Base-by-base conservation (phyloP, 441 rosid species). In the Biscutella laevigata region DNA sequence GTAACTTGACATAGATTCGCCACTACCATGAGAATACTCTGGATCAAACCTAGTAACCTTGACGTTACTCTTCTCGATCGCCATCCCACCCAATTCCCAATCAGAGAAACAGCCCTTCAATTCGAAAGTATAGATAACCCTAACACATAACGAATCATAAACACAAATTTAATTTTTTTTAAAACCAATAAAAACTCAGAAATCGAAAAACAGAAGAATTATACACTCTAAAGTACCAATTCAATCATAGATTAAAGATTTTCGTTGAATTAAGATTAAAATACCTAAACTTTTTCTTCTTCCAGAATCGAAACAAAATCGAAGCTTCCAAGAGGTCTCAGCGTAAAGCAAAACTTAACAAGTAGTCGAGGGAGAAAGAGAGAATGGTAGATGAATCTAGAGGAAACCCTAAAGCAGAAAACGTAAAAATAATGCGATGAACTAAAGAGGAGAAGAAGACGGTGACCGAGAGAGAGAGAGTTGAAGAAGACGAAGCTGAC, bases 11-110 rank as follows among this genome's bases (percentile, higher is more conserved):
- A 78, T 68, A 46, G 74, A 71, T 55, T 79, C 97, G 69, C 77
- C 68, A 74, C 96, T 89, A 49, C 69, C 79, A 10, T 83, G 95
- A 7, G 95, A 94, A 71, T 82, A 71, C 66, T 83, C 91, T 59
- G 88, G 71, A 73, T 83, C 95, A 55, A 89, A 80, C 77, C 88
- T 77, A 20, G 89, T 72, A 32, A 72, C 78, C 77, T 78, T 89
- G 58, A 81, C 83, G 67, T 65, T 77, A 60, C 83, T 86, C 91
- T 94, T 89, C 86, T 94, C 97, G 69, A 89, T 89, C 59, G 97
- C 95, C 99, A 94, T 89, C 44, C 12, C 11, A 59, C 66, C 53
- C 39, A 59, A 46, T 45, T 24, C 44, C 61, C 49, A 42, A 36
- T 50, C 37, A 33, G 9, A 30, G 13, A 53, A 50, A 35, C 35